Base-by-base conservation (phyloP, 2,329 filamentous ascomycete genomes). In the Akanthomyces muscarius region DNA sequence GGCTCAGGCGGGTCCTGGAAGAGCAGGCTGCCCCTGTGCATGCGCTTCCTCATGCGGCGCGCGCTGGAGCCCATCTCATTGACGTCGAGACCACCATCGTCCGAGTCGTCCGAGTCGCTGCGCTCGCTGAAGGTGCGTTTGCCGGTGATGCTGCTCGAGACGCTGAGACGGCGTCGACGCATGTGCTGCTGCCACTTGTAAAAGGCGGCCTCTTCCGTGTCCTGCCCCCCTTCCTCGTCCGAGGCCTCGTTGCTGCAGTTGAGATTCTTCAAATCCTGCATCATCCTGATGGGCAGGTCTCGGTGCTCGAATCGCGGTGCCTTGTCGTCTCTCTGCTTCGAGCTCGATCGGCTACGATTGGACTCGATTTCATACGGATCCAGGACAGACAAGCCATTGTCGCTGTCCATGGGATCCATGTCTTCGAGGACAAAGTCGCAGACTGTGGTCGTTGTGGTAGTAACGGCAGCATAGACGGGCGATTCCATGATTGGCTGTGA, bases 41-140 rank as follows among this genome's bases (percentile, higher is more conserved):
- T 69, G 45, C 79, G 76, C 65, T 82, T 78, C 60, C 77, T 76
- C 64, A 82, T 72, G 33, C 80, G 77, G 23, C 80, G 77, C 11
- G 81, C 80, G 65, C 79, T 81, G 16, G 77, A 80, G 16, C 79
- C 80, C 11, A 75, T 75, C 23, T 77, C 75, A 59, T 76, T 75
- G 61, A 73, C 74, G 44, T 81, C 79, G 45, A 75, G 72, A 21
- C 73, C 68, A 18, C 73, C 73, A 16, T 75, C 69, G 48, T 76
- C 76, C 14, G 77, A 73, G 63, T 76, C 72, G 64, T 82, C 81
- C 10, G 79, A 80, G 65, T 82, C 82, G 69, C 80, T 82, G 62
- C 82, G 77, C 69, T 84, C 82, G 68, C 78, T 82, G 66, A 83
- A 79, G 30, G 81, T 83, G 44, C 82, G 76, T 73, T 84, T 84